These are phyloP conservation scores for Talaromyces funiculosus DNA, from an alignment of 2,329 filamentous ascomycete species.

Conservation along the genomic window DNA sequence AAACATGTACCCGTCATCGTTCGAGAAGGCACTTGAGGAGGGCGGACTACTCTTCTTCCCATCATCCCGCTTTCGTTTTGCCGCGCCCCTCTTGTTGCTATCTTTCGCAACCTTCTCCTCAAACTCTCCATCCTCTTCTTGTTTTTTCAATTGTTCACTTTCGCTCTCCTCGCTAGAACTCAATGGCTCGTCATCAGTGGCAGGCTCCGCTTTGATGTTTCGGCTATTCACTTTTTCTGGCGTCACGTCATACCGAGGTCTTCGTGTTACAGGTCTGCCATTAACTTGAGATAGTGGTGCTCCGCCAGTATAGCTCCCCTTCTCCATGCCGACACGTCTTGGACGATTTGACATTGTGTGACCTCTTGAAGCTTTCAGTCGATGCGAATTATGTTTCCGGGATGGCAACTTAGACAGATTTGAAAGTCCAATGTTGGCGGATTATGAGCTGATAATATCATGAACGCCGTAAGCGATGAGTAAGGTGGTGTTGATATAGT, in stretches of 20 bases:
- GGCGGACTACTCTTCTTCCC: neutral
- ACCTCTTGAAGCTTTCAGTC: neutral
- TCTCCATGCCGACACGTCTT: neutral
- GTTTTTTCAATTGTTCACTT: neutral
- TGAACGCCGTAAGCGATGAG: neutral
- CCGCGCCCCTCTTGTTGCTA: neutral
- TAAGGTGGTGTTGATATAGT: neutral
- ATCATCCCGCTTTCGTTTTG: neutral
- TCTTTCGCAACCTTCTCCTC: neutral
- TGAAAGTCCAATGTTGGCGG: neutral
- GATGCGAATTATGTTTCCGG: neutral
- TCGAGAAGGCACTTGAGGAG: neutral
- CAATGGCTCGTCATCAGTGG: conserved; percentile 31
- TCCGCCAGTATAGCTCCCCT: neutral
- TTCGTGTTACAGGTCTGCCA: conserved; percentile 6
- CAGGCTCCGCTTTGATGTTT: conserved; percentile 19
- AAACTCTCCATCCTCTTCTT: neutral
- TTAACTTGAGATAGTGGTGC: conserved; percentile 22
- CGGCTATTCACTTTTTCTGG: neutral
- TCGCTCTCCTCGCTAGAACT: conserved; percentile 27
- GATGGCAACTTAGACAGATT: no score
- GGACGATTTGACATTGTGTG: neutral
- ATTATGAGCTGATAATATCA: neutral
- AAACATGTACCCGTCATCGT: neutral
- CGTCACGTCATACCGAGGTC: conserved; percentile 5